phyloP scores from a whole-genome alignment of 257 asterid genomes.

The Solanum appendiculatum region DNA sequence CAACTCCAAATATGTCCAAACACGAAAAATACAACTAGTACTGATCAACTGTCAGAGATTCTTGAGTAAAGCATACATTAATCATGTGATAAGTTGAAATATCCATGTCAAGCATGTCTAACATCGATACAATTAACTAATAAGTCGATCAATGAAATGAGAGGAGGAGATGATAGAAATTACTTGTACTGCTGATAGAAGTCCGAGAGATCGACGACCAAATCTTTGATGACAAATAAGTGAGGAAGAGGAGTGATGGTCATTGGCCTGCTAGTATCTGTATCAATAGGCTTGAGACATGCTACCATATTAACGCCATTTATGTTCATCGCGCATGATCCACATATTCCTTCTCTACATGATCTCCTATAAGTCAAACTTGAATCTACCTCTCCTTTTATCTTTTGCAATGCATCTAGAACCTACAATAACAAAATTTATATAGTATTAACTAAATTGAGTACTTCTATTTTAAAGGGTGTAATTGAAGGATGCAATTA shows the following conservation, averaged over 20 bases:
- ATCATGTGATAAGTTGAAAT: not conserved
- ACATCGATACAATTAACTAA: not conserved
- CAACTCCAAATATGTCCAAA: not conserved
- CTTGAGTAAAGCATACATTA: not conserved
- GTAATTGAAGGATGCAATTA: too few relatives aligned
- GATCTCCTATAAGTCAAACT: conserved; percentile 58
- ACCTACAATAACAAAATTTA: conserved; percentile 23
- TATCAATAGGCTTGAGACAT: conserved; percentile 58
- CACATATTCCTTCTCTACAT: conserved; percentile 77
- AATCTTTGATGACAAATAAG: conserved; percentile 71
- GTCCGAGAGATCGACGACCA: conserved; percentile 62
- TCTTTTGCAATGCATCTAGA: conserved; percentile 63
- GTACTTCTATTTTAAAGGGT: too few relatives aligned
- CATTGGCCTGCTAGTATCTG: conserved; percentile 28
- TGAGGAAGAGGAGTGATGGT: conserved; percentile 65
- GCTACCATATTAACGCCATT: conserved; percentile 74
- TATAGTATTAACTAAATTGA: too few relatives aligned
- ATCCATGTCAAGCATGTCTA: not conserved
- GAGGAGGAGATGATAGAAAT: not conserved
- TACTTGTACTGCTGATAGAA: conserved; percentile 82
- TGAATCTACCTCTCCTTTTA: conserved; percentile 52
- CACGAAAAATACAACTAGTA: too few relatives aligned
- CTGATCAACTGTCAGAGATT: not conserved
- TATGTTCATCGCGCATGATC: conserved; percentile 76
- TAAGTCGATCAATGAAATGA: not conserved